Percentiles rank a stretch among this genome's conserved stretches.
These are phyloP conservation scores for Ormosia emarginata DNA, from an alignment of 306 rosid species.

Conservation along the genomic window DNA sequence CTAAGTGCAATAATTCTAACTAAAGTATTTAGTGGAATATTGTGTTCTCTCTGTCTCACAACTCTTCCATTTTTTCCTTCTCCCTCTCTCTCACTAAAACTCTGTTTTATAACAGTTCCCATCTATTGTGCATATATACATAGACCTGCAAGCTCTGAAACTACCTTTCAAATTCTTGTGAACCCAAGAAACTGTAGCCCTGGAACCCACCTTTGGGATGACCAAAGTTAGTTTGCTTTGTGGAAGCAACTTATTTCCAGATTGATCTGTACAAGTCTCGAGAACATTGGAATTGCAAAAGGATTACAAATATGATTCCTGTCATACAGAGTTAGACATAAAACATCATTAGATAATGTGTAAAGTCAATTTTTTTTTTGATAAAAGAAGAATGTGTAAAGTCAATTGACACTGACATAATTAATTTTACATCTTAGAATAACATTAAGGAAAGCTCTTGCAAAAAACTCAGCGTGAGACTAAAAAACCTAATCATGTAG, in stretches of 20 bases:
- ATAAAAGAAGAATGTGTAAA: too few species aligned
- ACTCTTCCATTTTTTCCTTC: too few species aligned
- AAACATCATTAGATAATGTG: not conserved
- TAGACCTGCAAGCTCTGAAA: not conserved
- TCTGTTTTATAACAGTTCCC: too few species aligned
- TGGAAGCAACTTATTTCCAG: slow-evolving; percentile 37
- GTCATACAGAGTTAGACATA: not conserved
- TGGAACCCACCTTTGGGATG: slow-evolving; percentile 38
- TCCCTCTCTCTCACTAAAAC: too few species aligned
- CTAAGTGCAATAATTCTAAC: too few species aligned
- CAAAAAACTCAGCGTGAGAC: not conserved
- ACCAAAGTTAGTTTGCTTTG: slow-evolving; percentile 45
- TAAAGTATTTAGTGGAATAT: too few species aligned
- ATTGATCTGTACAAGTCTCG: slow-evolving; percentile 10
- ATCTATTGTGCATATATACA: not conserved
- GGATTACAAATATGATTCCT: slow-evolving; percentile 57
- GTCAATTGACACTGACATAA: not conserved
- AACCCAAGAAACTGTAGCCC: slow-evolving; percentile 36
- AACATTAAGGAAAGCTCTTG: not conserved
- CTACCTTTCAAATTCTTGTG: slow-evolving; percentile 30
- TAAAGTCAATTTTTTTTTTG: not conserved
- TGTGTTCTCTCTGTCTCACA: too few species aligned
- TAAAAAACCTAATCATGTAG: not conserved
- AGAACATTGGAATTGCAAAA: slow-evolving; percentile 56
- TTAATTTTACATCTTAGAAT: too few species aligned